Conservation (phyloP, 805 yeast species). For the Yarrowia sp. region DNA sequence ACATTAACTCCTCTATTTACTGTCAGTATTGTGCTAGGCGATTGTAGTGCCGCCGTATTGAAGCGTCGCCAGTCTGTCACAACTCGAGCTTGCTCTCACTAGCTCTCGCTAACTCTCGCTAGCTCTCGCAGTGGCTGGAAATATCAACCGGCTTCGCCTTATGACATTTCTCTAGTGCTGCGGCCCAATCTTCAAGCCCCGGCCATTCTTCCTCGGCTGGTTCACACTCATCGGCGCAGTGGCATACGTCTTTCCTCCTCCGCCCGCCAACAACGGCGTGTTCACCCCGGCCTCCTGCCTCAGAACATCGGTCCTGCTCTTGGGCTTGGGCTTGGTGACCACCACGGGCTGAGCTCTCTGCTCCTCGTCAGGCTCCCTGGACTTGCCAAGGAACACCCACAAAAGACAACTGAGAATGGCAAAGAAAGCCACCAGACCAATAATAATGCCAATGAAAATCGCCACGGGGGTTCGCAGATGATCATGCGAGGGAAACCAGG, state of each 20-base stretch:
- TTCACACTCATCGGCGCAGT: conserved; percentile 35
- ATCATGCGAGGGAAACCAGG: conserved; percentile 45
- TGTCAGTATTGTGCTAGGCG: too few species aligned
- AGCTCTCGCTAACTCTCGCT: too few species aligned
- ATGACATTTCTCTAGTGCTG: not conserved
- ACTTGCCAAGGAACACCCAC: conserved; percentile 34
- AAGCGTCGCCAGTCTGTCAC: too few species aligned
- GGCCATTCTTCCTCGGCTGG: conserved; percentile 29
- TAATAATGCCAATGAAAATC: conserved; percentile 41
- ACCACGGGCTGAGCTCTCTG: not conserved
- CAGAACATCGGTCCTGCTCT: conserved; percentile 11
- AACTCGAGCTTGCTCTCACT: too few species aligned
- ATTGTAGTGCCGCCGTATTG: too few species aligned
- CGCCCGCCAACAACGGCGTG: conserved; percentile 26
- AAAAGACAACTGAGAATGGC: conserved; percentile 23
- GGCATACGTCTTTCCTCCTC: not conserved
- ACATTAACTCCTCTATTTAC: too few species aligned
- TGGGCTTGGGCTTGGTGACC: conserved; percentile 4
- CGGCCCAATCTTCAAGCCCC: conserved; percentile 37
- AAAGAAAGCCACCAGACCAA: conserved; percentile 30
- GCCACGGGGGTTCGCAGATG: conserved; percentile 48
- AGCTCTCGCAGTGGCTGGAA: too few species aligned
- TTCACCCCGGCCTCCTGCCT: conserved; percentile 16
- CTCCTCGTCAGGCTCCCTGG: conserved; percentile 18
- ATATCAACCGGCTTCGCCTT: too few species aligned